Base-by-base conservation (phyloP, 1,284 basidiomycete genomes). In the Moesziomyces parantarcticus region DNA sequence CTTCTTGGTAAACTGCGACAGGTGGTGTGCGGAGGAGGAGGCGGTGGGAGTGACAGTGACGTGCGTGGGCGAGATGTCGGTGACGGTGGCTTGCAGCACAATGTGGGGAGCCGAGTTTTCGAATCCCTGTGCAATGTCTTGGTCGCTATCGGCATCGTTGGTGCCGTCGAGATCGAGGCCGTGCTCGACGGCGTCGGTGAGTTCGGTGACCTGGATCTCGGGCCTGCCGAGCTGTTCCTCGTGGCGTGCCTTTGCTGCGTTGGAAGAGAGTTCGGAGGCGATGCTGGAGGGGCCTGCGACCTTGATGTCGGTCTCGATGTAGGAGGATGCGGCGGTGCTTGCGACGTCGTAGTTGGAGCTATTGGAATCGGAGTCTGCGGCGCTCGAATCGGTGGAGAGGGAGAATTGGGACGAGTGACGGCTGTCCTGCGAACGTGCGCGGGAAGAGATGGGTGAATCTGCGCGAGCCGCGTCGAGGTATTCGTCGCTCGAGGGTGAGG, bases 51-150 rank as follows among this genome's bases (percentile, higher is more conserved):
- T 73, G 39, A 72, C 74, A 7, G 79, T 70, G 46, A 83, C 75
- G 59, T 83, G 79, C 8, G 66, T 71, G 11, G 69, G 67, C 7
- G 70, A 77, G 50, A 83, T 82, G 52, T 63, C 66, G 21, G 72
- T 69, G n/a, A 82, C 80, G 2, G 67, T 65, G 1, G 76, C 82
- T 41, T 81, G 80, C 7, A 83, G 60, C 18, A 83, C 71, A 22
- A 82, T 47, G 49, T 83, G 82, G 9, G 82, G 80, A 7, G 62
- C 39, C 9, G 77, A 67, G 43, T 50, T 61, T 34, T 77, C 71
- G 58, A 77, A 78, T 18, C 71, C 76, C 1, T 75, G 57, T 1
- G 77, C 76, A 2, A 62, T 54, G 1, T 66, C 48, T 5, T 63
- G 55, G 16, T 70, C 58, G 23, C 39, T 36, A 7, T 70, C 67